Percentiles rank a stretch among this genome's conserved stretches.
phyloP scores from a whole-genome alignment of 306 rosid species.

The Vicia faba region DNA sequence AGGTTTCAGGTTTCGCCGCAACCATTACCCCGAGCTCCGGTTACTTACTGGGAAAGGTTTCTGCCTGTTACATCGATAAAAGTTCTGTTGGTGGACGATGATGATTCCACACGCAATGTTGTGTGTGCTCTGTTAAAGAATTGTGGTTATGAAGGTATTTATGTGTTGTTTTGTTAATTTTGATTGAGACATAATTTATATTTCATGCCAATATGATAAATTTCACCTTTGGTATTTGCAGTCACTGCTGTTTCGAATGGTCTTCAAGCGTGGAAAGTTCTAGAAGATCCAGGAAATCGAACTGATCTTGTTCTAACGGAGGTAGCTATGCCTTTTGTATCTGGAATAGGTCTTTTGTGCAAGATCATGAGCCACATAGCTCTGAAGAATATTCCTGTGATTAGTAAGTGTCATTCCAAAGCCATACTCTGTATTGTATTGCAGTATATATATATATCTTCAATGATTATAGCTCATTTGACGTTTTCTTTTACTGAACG shows the following conservation, averaged over 20 bases:
- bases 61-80: slow-evolving; percentile 63
- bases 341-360: slow-evolving; percentile 66
- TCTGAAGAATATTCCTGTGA: slow-evolving; percentile 63
- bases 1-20: slow-evolving; percentile 49
- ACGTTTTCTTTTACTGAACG: slow-evolving; percentile 26
- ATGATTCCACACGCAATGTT: slow-evolving; percentile 66
- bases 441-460: slow-evolving; percentile 25
- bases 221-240: slow-evolving; percentile 45
- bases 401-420: slow-evolving; percentile 60
- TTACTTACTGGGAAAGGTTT: slow-evolving; percentile 56
- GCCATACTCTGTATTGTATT: too few species aligned
- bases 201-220: neutral
- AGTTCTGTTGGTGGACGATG: slow-evolving; percentile 67
- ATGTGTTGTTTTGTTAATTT: slow-evolving; percentile 4
- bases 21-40: slow-evolving; percentile 45
- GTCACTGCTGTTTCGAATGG: slow-evolving; percentile 68
- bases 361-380: slow-evolving; percentile 61
- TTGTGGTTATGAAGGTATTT: slow-evolving; percentile 66
- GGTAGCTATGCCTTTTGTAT: slow-evolving; percentile 66
- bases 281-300: slow-evolving; percentile 53
- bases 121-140: slow-evolving; percentile 63
- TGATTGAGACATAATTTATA: slow-evolving; percentile 3
- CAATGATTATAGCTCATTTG: slow-evolving; percentile 26
- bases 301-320: slow-evolving; percentile 64
- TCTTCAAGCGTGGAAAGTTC: slow-evolving; percentile 61